phyloP scores from a whole-genome alignment of 495 filamentous ascomycete genomes.

The Chlorociboria aeruginascens region DNA sequence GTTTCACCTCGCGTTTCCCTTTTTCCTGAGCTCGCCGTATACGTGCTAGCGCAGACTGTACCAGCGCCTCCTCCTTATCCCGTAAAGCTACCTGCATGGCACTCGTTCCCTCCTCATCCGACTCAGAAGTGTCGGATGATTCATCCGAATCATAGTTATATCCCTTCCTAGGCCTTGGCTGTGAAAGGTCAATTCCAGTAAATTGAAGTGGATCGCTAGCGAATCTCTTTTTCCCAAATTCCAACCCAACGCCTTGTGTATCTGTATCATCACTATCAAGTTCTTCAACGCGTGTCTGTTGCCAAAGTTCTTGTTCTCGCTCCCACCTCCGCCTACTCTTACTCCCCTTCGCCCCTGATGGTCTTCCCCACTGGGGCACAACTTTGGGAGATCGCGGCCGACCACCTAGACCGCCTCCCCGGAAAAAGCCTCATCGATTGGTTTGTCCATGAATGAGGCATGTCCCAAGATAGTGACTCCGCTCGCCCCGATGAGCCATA shows the following conservation, averaged over 20 bases:
- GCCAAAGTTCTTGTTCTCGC: slow-evolving; percentile 33
- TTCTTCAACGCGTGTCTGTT: slow-evolving; percentile 52
- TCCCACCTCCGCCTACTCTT: slow-evolving; percentile 44
- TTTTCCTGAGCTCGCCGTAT: slow-evolving; percentile 62
- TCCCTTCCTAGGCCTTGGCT: slow-evolving; percentile 24
- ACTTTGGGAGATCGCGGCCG: slow-evolving; percentile 97
- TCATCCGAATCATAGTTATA: slow-evolving; percentile 38
- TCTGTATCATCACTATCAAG: slow-evolving; percentile 54
- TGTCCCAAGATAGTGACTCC: slow-evolving; percentile 90
- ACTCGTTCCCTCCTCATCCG: slow-evolving; percentile 36
- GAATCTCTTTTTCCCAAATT: slow-evolving; percentile 31
- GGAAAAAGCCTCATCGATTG: slow-evolving; percentile 99
- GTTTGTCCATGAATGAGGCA: slow-evolving; percentile 93
- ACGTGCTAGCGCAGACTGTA: slow-evolving; percentile 61
- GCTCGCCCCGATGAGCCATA: slow-evolving; percentile 92
- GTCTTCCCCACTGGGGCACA: slow-evolving; percentile 97
- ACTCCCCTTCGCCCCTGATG: slow-evolving; percentile 72
- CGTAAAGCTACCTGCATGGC: slow-evolving; percentile 42
- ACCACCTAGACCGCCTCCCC: slow-evolving; percentile 99
- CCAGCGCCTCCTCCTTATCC: slow-evolving; percentile 59
- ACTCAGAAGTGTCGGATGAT: slow-evolving; percentile 17
- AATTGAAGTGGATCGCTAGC: slow-evolving; percentile 49
- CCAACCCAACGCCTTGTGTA: slow-evolving; percentile 44
- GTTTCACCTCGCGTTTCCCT: slow-evolving; percentile 63
- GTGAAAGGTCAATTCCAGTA: slow-evolving; percentile 43